phyloP scores from a whole-genome alignment of 768 basidiomycete species.

The Phanerochaete carnosa region DNA sequence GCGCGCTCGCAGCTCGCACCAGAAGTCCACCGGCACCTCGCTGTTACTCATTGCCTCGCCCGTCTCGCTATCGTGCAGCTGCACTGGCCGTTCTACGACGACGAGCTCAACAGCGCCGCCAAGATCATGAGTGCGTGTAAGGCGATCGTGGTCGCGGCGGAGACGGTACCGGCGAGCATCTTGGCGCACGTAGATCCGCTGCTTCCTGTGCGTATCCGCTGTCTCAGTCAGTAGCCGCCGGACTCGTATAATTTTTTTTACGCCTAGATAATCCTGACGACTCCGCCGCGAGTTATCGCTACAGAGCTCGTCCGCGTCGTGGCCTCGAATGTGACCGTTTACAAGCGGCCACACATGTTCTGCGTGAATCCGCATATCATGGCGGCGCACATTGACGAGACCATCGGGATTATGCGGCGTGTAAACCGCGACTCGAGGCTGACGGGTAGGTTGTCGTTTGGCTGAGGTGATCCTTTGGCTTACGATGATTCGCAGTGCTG shows the following conservation, averaged over 20 bases:
- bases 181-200: conserved; percentile 6
- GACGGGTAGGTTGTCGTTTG: conserved; percentile 6
- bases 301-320: neutral
- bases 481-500: neutral
- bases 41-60: conserved; percentile 46
- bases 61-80: conserved; percentile 51
- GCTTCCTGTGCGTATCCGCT: conserved; percentile 2
- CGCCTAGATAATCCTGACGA: conserved; percentile 8
- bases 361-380: conserved; percentile 8
- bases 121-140: conserved; percentile 19
- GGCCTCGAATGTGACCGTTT: neutral
- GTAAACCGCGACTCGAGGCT: conserved; percentile 7
- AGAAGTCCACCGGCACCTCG: conserved; percentile 29
- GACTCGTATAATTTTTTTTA: neutral
- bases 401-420: neutral
- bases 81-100: conserved; percentile 44
- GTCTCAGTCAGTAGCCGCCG: neutral
- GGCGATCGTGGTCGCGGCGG: conserved; percentile 15
- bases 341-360: neutral
- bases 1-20: conserved; percentile 7
- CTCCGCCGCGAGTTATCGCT: neutral
- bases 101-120: conserved; percentile 16
- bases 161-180: neutral
- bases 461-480: neutral
- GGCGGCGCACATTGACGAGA: neutral